These are phyloP conservation scores for Starmerella apis DNA, from an alignment of 805 yeast genomes.

Conservation along the genomic window DNA sequence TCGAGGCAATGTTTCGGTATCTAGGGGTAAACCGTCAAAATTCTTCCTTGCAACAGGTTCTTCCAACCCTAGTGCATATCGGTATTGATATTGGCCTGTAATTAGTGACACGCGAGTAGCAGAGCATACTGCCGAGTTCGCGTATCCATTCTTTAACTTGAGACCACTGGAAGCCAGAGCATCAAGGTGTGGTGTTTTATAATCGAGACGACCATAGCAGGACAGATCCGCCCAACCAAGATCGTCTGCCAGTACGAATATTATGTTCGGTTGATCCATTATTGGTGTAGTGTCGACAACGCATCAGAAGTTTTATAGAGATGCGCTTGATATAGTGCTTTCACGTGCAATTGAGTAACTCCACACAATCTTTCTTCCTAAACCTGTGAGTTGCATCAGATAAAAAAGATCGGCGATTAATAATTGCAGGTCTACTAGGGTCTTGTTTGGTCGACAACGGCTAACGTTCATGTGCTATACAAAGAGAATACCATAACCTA, in stretches of 20 bases:
- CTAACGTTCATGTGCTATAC: no score
- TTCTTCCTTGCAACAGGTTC: slow-evolving; percentile 19
- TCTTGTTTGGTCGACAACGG: no score
- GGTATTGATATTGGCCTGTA: slow-evolving; percentile 51
- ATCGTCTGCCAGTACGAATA: slow-evolving; percentile 52
- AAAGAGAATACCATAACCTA: no score
- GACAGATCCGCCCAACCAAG: slow-evolving; percentile 48
- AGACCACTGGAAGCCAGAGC: slow-evolving; percentile 39
- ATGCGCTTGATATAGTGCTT: neutral
- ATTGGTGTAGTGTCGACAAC: neutral
- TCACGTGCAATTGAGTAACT: slow-evolving; percentile 1
- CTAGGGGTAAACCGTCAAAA: slow-evolving; percentile 16
- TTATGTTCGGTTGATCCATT: slow-evolving; percentile 37
- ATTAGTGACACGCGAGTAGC: slow-evolving; percentile 54
- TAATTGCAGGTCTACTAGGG: no score
- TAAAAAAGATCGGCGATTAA: no score
- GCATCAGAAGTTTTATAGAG: neutral
- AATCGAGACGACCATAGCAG: slow-evolving; percentile 46
- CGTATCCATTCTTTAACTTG: slow-evolving; percentile 48
- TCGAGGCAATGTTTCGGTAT: slow-evolving; percentile 35
- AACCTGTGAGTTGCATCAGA: no score
- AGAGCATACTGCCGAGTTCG: slow-evolving; percentile 57
- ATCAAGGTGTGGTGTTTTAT: slow-evolving; percentile 44
- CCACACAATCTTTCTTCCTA: no score
- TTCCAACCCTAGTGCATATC: slow-evolving; percentile 23